Percentiles rank a stretch among this genome's conserved stretches.
These are phyloP conservation scores for Cladobotryum mycophilum DNA, from an alignment of 2,329 filamentous ascomycete genomes.

Conservation along the genomic window DNA sequence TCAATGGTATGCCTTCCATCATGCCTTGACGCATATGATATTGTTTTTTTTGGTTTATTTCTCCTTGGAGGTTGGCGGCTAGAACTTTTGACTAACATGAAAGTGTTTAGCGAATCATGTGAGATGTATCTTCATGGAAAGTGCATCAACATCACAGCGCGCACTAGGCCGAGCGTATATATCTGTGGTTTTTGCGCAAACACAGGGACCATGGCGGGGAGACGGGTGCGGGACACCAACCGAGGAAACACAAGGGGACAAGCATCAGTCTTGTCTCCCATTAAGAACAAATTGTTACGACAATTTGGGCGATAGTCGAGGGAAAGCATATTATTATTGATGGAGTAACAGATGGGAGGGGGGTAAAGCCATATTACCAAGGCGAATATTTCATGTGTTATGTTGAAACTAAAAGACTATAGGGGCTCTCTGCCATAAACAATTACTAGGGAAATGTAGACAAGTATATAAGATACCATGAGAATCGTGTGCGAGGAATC, in stretches of 20 bases:
- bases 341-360: constrained; percentile 16
- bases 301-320: constrained; percentile 32
- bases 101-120: constrained; percentile 50
- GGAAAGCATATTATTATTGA: constrained; percentile 11
- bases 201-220: constrained; percentile 48
- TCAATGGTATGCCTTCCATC: constrained; percentile 49
- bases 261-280: constrained; percentile 29
- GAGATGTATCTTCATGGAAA: constrained; percentile 60
- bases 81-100: constrained; percentile 1
- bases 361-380: constrained; percentile 7
- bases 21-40: background rate
- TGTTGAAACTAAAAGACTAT: constrained; percentile 14
- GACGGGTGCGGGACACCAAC: constrained; percentile 40
- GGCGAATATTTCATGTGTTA: constrained; percentile 13
- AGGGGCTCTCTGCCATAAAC: constrained; percentile 17
- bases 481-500: constrained; percentile 1
- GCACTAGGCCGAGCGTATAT: constrained; percentile 54
- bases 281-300: constrained; percentile 38
- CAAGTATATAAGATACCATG: constrained; percentile 15
- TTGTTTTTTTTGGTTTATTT: background rate
- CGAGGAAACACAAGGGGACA: constrained; percentile 22
- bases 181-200: constrained; percentile 59
- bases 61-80: background rate
- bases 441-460: constrained; percentile 13
- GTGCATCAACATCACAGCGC: constrained; percentile 53